Evolutionary conservation across 2,329 filamentous ascomycete species (phyloP).

Genomic region (Shiraia bambusicola): DNA sequence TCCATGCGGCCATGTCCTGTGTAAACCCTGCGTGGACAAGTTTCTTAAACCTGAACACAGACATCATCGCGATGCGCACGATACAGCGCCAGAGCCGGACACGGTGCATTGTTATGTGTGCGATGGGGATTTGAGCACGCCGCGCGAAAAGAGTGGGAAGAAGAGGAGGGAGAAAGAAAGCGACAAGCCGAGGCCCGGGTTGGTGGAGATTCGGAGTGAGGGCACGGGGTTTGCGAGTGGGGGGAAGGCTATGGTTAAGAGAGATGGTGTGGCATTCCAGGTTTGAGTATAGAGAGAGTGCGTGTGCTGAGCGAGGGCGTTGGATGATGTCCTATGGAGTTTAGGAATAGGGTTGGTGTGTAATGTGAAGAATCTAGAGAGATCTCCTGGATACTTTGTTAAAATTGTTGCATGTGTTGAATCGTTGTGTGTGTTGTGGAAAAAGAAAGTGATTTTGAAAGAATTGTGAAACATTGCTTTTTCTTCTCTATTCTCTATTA

Average conservation of each 20-base stretch:
- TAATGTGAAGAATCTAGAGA: no score
- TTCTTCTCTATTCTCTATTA: no score
- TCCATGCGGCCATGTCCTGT: conserved; percentile 89
- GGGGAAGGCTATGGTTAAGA: conserved; percentile 81
- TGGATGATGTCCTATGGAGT: neutral
- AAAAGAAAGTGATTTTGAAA: no score
- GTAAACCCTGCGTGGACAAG: conserved; percentile 77
- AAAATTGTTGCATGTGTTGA: no score
- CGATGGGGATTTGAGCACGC: conserved; percentile 68
- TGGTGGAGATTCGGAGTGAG: conserved; percentile 80
- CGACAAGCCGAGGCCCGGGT: conserved; percentile 65
- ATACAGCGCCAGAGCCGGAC: conserved; percentile 55
- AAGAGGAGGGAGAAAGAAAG: conserved; percentile 51
- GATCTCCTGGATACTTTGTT: no score
- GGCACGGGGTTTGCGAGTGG: conserved; percentile 90
- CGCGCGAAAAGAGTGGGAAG: conserved; percentile 41
- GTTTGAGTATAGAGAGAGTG: conserved; percentile 11
- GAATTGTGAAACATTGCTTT: no score
- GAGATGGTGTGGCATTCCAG: conserved; percentile 76
- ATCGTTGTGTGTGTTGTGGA: no score
- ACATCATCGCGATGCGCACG: conserved; percentile 55
- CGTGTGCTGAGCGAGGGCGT: neutral
- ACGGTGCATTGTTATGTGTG: conserved; percentile 80
- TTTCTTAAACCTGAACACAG: conserved; percentile 63
- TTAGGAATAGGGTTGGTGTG: no score